phyloP scores from a whole-genome alignment of 345 rosid genomes.

The Psidium guajava region DNA sequence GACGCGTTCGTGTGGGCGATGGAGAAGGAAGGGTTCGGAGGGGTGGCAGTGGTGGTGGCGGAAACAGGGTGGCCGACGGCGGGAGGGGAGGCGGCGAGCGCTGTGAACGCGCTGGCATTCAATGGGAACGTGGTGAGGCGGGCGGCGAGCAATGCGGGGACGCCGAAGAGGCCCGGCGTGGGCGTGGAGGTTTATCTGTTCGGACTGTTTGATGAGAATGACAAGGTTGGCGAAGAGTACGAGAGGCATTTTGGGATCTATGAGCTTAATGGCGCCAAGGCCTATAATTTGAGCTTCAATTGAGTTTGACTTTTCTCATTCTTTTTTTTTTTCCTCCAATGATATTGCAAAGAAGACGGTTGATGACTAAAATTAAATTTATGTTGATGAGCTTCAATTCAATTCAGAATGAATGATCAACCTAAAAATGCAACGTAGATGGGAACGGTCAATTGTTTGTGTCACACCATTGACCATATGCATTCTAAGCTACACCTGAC shows the following conservation, averaged over 20 bases:
- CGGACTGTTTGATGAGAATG: constrained; percentile 18
- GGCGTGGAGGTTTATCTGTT: constrained; percentile 17
- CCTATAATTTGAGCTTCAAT: constrained; percentile 13
- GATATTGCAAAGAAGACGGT: not conserved
- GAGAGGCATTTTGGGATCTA: constrained; percentile 26
- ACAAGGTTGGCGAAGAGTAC: constrained; percentile 10
- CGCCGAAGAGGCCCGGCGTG: constrained; percentile 18
- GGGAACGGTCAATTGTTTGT: not conserved
- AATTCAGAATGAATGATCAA: not conserved
- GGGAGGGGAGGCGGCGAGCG: constrained; percentile 14
- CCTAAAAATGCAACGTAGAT: not conserved
- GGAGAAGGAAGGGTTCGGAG: constrained; percentile 15
- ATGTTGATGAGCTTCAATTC: not conserved
- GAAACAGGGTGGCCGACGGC: constrained; percentile 32
- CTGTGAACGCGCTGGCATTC: constrained; percentile 7
- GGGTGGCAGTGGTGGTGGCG: constrained; percentile 11
- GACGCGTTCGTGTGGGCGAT: constrained; percentile 14
- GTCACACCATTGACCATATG: not conserved
- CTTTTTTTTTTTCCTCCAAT: not conserved
- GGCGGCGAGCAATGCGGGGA: constrained; percentile 4
- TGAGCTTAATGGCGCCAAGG: constrained; percentile 14
- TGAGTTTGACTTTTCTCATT: not conserved
- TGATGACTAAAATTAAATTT: not conserved
- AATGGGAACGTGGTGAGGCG: constrained; percentile 16
- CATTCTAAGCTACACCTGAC: not conserved